Conservation (phyloP, 163 green algal species). For the Prototheca cutis region DNA sequence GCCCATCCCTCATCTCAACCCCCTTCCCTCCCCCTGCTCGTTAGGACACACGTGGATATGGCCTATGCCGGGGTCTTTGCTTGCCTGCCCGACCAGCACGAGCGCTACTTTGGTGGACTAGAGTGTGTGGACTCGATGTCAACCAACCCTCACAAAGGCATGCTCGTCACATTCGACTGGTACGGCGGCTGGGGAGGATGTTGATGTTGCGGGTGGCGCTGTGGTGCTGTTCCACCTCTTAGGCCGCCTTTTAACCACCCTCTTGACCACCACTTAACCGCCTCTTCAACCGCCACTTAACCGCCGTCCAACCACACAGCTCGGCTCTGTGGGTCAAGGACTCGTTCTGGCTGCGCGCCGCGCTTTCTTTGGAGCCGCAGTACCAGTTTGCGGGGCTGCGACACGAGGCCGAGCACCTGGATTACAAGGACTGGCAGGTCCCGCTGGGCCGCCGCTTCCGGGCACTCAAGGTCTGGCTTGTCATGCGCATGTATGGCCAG, state of each 20-base stretch:
- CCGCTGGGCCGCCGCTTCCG: constrained; percentile 64
- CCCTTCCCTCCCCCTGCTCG: neutral
- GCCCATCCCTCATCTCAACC: too few relatives aligned
- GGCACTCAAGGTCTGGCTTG: constrained; percentile 78
- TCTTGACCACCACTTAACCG: too few relatives aligned
- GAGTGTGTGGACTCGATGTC: constrained; percentile 46
- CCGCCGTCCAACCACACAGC: neutral
- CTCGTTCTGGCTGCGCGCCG: constrained; percentile 38
- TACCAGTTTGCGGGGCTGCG: constrained; percentile 40
- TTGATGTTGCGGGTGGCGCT: neutral
- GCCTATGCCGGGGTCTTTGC: constrained; percentile 62
- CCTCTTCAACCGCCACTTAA: neutral
- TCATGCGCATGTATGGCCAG: constrained; percentile 70
- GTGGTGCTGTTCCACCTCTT: too few relatives aligned
- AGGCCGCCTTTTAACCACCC: too few relatives aligned
- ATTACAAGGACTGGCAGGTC: constrained; percentile 75
- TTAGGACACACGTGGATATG: constrained; percentile 69
- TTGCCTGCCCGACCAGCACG: constrained; percentile 51
- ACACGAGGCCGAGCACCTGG: constrained; percentile 32
- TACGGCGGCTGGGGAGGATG: neutral
- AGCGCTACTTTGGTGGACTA: constrained; percentile 38
- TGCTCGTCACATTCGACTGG: constrained; percentile 65
- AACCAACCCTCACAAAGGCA: constrained; percentile 73
- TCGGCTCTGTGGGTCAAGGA: constrained; percentile 58
- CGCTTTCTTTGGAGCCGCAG: constrained; percentile 58